Evolutionary conservation across 2,329 filamentous ascomycete species (phyloP).

Genomic region (Fusarium miscanthi): DNA sequence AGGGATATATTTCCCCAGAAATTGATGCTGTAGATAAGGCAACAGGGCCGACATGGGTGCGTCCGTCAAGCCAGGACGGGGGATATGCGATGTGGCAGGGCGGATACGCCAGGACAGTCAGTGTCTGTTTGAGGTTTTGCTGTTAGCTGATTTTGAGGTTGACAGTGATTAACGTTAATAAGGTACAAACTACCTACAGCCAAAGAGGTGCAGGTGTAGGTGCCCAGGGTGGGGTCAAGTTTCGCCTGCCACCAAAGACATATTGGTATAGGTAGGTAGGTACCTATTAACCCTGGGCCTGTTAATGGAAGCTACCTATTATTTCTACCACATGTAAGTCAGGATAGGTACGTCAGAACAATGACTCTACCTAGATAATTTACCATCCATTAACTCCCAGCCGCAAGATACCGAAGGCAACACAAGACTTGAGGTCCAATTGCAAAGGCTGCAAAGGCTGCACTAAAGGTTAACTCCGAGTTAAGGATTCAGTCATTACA

Average conservation of each 20-base stretch:
- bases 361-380: background rate
- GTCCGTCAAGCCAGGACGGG: constrained; percentile 46
- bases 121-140: constrained; percentile 24
- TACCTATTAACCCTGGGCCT: no score
- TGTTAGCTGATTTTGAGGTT: constrained; percentile 40
- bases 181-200: background rate
- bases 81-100: constrained; percentile 36
- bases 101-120: constrained; percentile 19
- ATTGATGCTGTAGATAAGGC: constrained; percentile 49
- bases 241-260: background rate
- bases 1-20: constrained; percentile 53
- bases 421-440: background rate
- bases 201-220: constrained; percentile 20
- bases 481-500: background rate
- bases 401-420: background rate
- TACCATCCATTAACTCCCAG: background rate
- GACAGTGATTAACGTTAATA: constrained; percentile 16
- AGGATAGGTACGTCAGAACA: background rate
- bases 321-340: background rate
- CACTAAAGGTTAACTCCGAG: background rate
- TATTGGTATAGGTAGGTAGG: background rate
- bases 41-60: constrained; percentile 55
- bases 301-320: background rate
- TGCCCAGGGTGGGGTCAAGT: constrained; percentile 13
- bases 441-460: background rate